Evolutionary conservation across 2,329 filamentous ascomycete genomes (phyloP).

Genomic region (Davidsoniella eucalypti): DNA sequence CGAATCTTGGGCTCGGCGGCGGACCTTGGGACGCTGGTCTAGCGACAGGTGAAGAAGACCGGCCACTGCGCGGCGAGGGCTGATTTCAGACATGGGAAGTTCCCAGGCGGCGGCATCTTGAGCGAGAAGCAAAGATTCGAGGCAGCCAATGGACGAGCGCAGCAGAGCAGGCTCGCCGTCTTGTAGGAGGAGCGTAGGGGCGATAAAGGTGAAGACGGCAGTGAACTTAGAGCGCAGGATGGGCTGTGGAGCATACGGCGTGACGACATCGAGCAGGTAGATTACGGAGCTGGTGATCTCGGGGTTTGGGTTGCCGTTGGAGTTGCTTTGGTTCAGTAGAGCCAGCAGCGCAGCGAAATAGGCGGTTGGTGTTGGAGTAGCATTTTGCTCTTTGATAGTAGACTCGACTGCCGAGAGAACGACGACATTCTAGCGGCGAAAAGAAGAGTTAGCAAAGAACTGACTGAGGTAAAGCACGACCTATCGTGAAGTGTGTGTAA

Average conservation of each 20-base stretch:
- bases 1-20: constrained; percentile 84
- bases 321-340: constrained; percentile 62
- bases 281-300: constrained; percentile 75
- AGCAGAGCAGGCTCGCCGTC: constrained; percentile 79
- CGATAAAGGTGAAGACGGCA: constrained; percentile 75
- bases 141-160: constrained; percentile 74
- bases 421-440: constrained; percentile 49
- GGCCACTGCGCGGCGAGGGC: constrained; percentile 73
- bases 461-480: not conserved
- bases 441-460: not conserved
- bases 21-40: constrained; percentile 80
- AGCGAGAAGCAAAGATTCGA: constrained; percentile 79
- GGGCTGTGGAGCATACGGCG: constrained; percentile 65
- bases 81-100: constrained; percentile 63
- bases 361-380: constrained; percentile 66
- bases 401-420: constrained; percentile 86
- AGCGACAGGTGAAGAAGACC: constrained; percentile 72
- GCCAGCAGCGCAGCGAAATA: constrained; percentile 94
- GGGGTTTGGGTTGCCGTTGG: constrained; percentile 54
- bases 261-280: constrained; percentile 88
- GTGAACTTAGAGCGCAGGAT: constrained; percentile 90
- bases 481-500: no score
- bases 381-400: constrained; percentile 76
- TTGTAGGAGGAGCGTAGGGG: constrained; percentile 61
- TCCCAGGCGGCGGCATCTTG: constrained; percentile 85